Evolutionary conservation across 257 asterid genomes (phyloP), one percentile per base, ranked within the genome.

Genomic region (Lavandula angustifolia): DNA sequence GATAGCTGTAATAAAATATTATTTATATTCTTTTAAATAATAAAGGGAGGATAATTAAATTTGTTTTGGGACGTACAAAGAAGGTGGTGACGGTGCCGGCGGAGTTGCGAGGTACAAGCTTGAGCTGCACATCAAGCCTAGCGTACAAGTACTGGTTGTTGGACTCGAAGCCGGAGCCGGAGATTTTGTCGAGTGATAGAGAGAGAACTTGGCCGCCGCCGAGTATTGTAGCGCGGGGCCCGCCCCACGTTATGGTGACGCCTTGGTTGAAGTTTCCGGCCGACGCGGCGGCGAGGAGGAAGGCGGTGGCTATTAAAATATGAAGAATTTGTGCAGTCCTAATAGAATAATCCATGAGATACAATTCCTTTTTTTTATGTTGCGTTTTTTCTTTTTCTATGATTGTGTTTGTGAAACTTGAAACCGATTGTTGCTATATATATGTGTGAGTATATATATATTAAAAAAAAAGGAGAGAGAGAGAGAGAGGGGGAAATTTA

Each of bases 31-130:
- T n/a, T n/a, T n/a, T 22, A 22, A 22, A 22, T 22, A 22, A 22
- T 22, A 22, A 22, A 22, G 27, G 27, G 27, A 22, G 27, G 27
- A 22, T 22, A 22, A 22, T 22, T 22, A 22, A n/a, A 3, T 44
- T 44, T 22, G 1, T 52, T 52, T n/a, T 4, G 0, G 4, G 0
- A 58, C 86, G 75, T 69, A 86, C 95, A 17, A 56, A 88, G 46
- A 86, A 86, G 0, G 96, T 84, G 0, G 96, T 76, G 54, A 88
- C 96, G 0, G 92, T 77, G 73, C 95, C 96, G 12, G 92, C 96
- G 0, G 95, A 88, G 67, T 88, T 75, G 1, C 72, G 71, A 1
- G 90, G 83, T 0, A 88, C 61, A 42, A 88, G 88, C 71, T 86
- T 88, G 65, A 88, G 67, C 69, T 88, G 83, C 77, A 84, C 32